Evolutionary conservation across 768 basidiomycete genomes (phyloP), one percentile per base, ranked within the genome.

Genomic region (Fomitopsis serialis): DNA sequence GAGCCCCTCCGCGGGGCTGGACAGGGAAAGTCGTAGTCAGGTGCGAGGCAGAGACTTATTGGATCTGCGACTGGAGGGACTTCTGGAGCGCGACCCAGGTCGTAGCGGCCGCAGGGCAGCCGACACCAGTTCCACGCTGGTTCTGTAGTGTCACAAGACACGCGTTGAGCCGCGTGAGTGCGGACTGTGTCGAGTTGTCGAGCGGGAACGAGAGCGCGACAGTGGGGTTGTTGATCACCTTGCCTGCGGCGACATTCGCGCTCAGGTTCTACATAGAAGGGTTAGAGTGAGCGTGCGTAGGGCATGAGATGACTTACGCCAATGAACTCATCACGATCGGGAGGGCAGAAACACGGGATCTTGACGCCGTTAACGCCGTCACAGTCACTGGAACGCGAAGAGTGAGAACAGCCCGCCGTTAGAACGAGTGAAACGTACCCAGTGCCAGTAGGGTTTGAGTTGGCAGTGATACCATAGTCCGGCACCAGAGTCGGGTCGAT

Each of bases 81-180:
- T 58, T 51, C 13, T 45, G 52, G 53, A 64, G 67, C 5, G 63
- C 78, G 23, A 72, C 59, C 61, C 84, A 80, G 3, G 82, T 87
- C 0, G 86, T 85, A 7, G 82, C 74, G 0, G 76, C 77, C 23
- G 79, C 73, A 2, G 86, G 85, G 63, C 84, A 87, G 11, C 85
- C 87, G 6, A 72, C 66, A 40, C 86, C 87, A 0, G 82, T 72
- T 0, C 85, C 87, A 40, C 74, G 71, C 37, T 88, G 65, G 65
- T 89, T 89, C 69, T 89, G 87, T 19, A 89, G 70, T 0, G 87
- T 85, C 25, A 85, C 77, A 1, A 79, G 61, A 1, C 80, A 75
- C 22, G 84, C 78, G 50, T 79, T 72, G 52, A 89, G 68, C n/a
- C 73, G 69, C 11, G 70, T 67, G 43, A 60, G 64, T 58, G 73